A percentile compares a stretch with the other conserved stretches of the same genome.
These are phyloP conservation scores for Citeromyces matritensis DNA, from an alignment of 805 yeast species.

Conservation along the genomic window DNA sequence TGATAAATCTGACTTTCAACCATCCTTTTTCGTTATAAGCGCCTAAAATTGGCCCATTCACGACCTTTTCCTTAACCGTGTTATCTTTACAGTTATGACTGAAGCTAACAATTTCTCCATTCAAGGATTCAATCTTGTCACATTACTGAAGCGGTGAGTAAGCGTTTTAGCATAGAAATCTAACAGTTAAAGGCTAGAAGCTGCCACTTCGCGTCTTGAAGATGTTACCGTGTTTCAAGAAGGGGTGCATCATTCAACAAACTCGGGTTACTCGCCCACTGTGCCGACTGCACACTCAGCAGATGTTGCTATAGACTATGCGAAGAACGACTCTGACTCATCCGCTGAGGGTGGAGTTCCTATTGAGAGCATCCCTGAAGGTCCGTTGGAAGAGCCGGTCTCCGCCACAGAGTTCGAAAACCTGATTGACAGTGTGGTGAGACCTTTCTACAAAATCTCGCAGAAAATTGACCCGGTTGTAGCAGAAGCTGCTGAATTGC, in stretches of 20 bases:
- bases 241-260: constrained; percentile 20
- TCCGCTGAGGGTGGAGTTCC: constrained; percentile 7
- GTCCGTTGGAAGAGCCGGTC: constrained; percentile 15
- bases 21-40: constrained; percentile 1
- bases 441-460: constrained; percentile 45
- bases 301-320: constrained; percentile 5
- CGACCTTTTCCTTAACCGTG: not conserved
- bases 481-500: constrained; percentile 33
- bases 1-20: constrained; percentile 14
- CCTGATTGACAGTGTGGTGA: constrained; percentile 34
- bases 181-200: constrained; percentile 45
- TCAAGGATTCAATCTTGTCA: constrained; percentile 79
- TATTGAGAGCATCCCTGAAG: constrained; percentile 4
- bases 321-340: constrained; percentile 8
- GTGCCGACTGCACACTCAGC: constrained; percentile 6
- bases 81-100: not conserved
- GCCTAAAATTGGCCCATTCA: not conserved
- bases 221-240: constrained; percentile 76
- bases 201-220: constrained; percentile 86
- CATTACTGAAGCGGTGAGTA: constrained; percentile 50
- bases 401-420: constrained; percentile 36
- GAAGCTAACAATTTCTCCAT: not conserved
- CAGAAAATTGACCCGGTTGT: constrained; percentile 39
- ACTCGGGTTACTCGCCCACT: constrained; percentile 1
- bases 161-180: not conserved